Evolutionary conservation across 2,329 filamentous ascomycete genomes (phyloP).

Genomic region (Dothistroma pini): DNA sequence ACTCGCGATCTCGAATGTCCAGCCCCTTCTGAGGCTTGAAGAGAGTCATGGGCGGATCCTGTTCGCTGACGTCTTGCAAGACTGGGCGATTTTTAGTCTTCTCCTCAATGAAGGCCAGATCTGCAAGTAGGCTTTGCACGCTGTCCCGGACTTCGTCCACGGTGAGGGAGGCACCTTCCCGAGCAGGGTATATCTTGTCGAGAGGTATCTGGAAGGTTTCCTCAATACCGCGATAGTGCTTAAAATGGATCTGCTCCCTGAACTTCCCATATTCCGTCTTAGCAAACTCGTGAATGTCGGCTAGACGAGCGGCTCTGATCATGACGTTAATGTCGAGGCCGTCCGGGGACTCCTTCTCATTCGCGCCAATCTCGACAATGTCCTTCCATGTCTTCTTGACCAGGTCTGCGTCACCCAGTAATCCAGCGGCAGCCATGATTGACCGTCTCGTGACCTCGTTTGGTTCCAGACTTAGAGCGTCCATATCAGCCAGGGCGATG

Average conservation of each 20-base stretch:
- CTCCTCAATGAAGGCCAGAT: constrained; percentile 26
- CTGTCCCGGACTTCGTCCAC: constrained; percentile 10
- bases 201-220: constrained; percentile 13
- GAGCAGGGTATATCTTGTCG: not conserved
- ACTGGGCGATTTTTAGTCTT: constrained; percentile 15
- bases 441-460: constrained; percentile 35
- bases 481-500: constrained; percentile 30
- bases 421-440: constrained; percentile 35
- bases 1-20: constrained; percentile 25
- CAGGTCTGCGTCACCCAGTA: constrained; percentile 29
- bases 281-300: constrained; percentile 22
- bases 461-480: constrained; percentile 27
- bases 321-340: constrained; percentile 29
- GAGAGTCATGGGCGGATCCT: constrained; percentile 39
- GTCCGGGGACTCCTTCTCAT: constrained; percentile 15
- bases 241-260: constrained; percentile 10
- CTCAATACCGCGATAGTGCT: constrained; percentile 6
- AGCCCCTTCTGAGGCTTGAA: constrained; percentile 20
- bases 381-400: constrained; percentile 32
- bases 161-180: not conserved
- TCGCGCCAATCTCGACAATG: constrained; percentile 22
- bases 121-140: constrained; percentile 21
- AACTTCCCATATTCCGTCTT: constrained; percentile 18
- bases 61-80: constrained; percentile 35
- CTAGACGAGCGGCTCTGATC: constrained; percentile 25